Base-by-base conservation (phyloP, 106 monocot species). In the Allium sativum region DNA sequence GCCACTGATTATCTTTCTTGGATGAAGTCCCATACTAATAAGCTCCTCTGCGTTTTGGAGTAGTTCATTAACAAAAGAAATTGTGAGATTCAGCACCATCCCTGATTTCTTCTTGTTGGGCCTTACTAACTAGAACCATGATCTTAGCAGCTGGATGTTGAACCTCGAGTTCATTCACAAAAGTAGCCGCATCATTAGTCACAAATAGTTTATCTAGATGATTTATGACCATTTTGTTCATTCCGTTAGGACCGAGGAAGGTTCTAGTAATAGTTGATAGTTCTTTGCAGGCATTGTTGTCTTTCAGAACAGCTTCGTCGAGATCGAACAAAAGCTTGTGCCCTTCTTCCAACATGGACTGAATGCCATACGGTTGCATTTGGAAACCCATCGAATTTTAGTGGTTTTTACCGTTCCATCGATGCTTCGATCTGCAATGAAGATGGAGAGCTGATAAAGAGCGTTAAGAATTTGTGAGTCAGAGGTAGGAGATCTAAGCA, bases 161-260 rank as follows among this genome's bases (percentile, higher is more conserved):
- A 31, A 98, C 87, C 73, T 98, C 96, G 7, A 98, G 87, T 52
- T 98, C 96, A 52, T 84, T 98, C 43, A 98, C 84, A 42, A 98
- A 91, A 15, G 96, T 98, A 45, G 91, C 91, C 12, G 96, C 96
- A 74, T 98, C 96, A 61, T 82, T 98, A 15, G 96, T 98, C n/a
- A 98, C 78, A 71, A 91, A 98, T 0, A 98, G 82, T 80, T 91
- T 98, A 76, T 98, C 96, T 56, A 98, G 61, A 62, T 98, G 96
- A 68, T 98, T 98, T 12, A 98, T 98, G 7, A 98, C 87, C 96
- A 98, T 98, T 55, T 98, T 98, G 59, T 98, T 98, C 96, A 98
- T 87, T 16, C 93, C 96, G 63, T 98, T 98, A 46, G 96, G 96
- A 3, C 96, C 96, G 52, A 91, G 91, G 9, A 91, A 98, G 43